Percentiles rank a stretch among this genome's conserved stretches.
Evolutionary conservation across 176 grass and related monocot genomes (phyloP).

Genomic region (Carex myosuroides): DNA sequence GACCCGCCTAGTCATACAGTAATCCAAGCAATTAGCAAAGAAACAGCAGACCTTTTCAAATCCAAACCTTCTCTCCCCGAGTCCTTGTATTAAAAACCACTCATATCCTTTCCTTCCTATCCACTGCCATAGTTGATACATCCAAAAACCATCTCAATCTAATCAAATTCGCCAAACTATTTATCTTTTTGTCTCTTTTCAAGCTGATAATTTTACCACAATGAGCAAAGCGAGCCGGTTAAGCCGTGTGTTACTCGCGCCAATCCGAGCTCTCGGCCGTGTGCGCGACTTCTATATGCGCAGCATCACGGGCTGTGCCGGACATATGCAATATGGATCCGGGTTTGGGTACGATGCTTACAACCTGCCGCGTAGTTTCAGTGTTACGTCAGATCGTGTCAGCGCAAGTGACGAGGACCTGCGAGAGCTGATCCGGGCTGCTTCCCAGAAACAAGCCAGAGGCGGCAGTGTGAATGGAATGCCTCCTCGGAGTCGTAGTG

Average conservation of each 20-base stretch:
- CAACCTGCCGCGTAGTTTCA: slow-evolving; percentile 23
- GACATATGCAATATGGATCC: background rate
- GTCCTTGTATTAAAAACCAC: background rate
- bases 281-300: slow-evolving; percentile 37
- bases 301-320: slow-evolving; percentile 28
- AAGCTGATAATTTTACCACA: background rate
- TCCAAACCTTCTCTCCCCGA: background rate
- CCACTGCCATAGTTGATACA: background rate
- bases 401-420: slow-evolving; percentile 23
- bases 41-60: background rate
- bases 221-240: slow-evolving; percentile 21
- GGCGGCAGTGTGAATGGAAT: background rate
- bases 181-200: background rate
- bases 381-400: background rate
- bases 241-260: slow-evolving; percentile 7
- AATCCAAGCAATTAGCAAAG: background rate
- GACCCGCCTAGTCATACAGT: slow-evolving; percentile 2
- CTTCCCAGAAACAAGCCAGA: background rate
- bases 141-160: background rate
- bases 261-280: slow-evolving; percentile 15
- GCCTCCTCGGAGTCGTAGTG: slow-evolving; percentile 24
- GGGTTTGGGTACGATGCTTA: background rate
- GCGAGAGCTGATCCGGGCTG: slow-evolving; percentile 21
- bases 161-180: background rate
- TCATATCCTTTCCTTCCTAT: background rate